These are phyloP conservation scores for Rubroshorea leprosula DNA, from an alignment of 345 rosid genomes.

Conservation along the genomic window DNA sequence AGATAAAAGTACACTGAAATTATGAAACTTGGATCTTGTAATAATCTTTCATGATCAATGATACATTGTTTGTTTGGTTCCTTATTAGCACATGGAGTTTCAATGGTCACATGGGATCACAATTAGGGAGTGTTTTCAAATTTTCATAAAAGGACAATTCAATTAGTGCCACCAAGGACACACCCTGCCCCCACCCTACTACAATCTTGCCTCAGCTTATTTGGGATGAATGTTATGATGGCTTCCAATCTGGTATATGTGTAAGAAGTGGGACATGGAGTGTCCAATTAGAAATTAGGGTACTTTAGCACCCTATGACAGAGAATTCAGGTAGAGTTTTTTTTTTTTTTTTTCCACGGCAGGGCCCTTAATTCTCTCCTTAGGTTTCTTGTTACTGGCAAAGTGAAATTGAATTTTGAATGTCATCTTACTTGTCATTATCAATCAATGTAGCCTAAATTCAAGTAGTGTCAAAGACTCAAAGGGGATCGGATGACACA, in stretches of 20 bases:
- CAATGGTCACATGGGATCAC: constrained; percentile 13
- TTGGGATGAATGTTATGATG: constrained; percentile 26
- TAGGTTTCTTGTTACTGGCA: background rate
- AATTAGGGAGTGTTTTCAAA: constrained; percentile 10
- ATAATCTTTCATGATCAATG: too few relatives aligned
- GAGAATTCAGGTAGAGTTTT: background rate
- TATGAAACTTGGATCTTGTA: background rate
- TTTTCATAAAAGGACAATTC: constrained; percentile 32
- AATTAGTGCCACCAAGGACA: constrained; percentile 25
- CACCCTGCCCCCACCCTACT: constrained; percentile 15
- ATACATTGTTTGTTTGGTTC: background rate
- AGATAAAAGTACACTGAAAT: too few relatives aligned
- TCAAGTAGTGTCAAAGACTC: too few relatives aligned
- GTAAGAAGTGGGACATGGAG: constrained; percentile 31
- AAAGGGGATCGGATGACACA: too few relatives aligned
- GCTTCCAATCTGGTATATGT: constrained; percentile 25
- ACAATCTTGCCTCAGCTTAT: constrained; percentile 19
- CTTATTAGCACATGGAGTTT: constrained; percentile 6
- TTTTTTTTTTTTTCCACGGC: too few relatives aligned
- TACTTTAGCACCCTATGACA: constrained; percentile 12
- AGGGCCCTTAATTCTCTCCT: too few relatives aligned
- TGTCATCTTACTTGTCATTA: background rate
- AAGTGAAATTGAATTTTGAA: background rate
- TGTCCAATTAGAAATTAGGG: constrained; percentile 22
- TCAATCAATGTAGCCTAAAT: too few relatives aligned